Percentiles rank a stretch among this genome's conserved stretches.
These are phyloP conservation scores for Monilinia fructigena DNA, from an alignment of 2,329 filamentous ascomycete species.

Conservation along the genomic window DNA sequence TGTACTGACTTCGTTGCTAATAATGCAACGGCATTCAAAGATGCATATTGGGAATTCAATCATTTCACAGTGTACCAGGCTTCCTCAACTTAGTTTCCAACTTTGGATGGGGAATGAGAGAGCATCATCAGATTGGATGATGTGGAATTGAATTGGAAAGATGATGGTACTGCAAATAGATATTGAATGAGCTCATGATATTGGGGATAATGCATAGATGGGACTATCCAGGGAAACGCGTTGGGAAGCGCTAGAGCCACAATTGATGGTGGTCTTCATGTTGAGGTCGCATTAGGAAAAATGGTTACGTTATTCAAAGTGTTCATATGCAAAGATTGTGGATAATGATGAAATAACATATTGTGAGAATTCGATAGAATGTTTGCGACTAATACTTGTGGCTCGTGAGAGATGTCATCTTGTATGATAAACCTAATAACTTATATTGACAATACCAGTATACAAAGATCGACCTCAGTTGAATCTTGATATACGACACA, in stretches of 20 bases:
- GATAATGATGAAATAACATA: not conserved
- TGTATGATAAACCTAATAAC: not conserved
- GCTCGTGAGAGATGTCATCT: not conserved
- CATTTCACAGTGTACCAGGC: slow-evolving; percentile 34
- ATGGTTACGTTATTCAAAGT: not conserved
- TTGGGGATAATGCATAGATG: slow-evolving; percentile 1
- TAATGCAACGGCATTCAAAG: slow-evolving; percentile 35
- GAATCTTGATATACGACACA: not conserved
- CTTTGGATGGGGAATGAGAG: not conserved
- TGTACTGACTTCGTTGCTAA: slow-evolving; percentile 37
- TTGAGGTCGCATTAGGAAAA: not conserved
- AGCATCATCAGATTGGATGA: not conserved
- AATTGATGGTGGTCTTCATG: not conserved
- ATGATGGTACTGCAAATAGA: not conserved
- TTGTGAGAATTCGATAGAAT: no score
- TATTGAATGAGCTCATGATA: not conserved
- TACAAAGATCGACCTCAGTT: not conserved
- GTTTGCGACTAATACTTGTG: no score
- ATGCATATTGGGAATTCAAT: slow-evolving; percentile 39
- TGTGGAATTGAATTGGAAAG: not conserved
- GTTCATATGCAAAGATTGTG: not conserved
- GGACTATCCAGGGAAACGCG: not conserved
- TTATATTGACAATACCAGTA: not conserved
- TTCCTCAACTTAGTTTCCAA: slow-evolving; percentile 16
- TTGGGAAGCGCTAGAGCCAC: not conserved